Percentiles rank a stretch among this genome's conserved stretches.
Conservation (phyloP, 176 grass and related monocot genomes). For the Metroxylon sagu region DNA sequence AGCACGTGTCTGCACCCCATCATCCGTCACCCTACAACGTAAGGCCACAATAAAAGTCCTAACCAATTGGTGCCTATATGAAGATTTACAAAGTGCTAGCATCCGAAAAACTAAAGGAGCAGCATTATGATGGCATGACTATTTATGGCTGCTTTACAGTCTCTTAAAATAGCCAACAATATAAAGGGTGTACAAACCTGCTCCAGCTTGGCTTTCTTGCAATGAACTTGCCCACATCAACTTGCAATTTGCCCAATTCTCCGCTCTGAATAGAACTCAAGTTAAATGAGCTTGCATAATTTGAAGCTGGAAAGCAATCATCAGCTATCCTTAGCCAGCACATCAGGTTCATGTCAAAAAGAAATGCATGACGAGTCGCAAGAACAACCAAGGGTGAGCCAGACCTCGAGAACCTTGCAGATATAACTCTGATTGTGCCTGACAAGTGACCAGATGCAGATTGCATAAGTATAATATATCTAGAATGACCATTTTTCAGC, state of each 20-base stretch:
- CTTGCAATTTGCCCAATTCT: conserved; percentile 74
- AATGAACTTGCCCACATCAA: conserved; percentile 80
- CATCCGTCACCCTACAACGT: conserved; percentile 47
- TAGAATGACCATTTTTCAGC: too few relatives aligned
- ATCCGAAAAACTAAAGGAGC: conserved; percentile 16
- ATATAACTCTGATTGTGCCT: conserved; percentile 85
- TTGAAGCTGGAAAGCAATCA: conserved; percentile 81
- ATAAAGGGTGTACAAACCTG: conserved; percentile 32
- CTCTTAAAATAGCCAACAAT: conserved; percentile 9
- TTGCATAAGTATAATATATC: too few relatives aligned
- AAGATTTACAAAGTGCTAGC: too few relatives aligned
- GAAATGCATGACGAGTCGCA: conserved; percentile 65
- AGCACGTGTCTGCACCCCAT: conserved; percentile 71
- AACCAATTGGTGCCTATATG: too few relatives aligned
- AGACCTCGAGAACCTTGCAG: conserved; percentile 82
- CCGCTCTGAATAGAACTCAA: conserved; percentile 56
- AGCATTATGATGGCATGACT: not conserved
- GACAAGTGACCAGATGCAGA: not conserved
- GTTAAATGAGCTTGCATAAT: conserved; percentile 65
- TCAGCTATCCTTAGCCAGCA: conserved; percentile 95
- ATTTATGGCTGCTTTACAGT: not conserved
- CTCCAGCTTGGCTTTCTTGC: conserved; percentile 68
- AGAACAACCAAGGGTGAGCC: conserved; percentile 84
- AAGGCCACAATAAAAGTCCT: too few relatives aligned
- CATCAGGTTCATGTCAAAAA: conserved; percentile 73